Evolutionary conservation across 805 yeast species (phyloP).

Genomic region (Zygosaccharomyces bisporus): DNA sequence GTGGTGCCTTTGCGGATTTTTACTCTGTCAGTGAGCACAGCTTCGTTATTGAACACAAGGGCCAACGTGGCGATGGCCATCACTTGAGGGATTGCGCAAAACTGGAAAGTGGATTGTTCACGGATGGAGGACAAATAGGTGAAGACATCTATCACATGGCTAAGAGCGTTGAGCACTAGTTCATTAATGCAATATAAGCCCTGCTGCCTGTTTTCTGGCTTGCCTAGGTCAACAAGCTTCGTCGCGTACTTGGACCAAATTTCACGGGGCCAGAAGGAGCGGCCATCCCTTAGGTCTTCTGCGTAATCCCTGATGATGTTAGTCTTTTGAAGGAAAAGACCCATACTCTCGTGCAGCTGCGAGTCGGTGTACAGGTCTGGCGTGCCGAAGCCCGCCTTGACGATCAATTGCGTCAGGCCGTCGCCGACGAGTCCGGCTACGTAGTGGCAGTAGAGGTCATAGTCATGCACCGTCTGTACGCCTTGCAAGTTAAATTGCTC

Average conservation of each 20-base stretch:
- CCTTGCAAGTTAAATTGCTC: constrained; percentile 79
- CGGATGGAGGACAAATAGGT: constrained; percentile 68
- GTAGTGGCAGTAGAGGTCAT: constrained; percentile 88
- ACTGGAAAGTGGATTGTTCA: constrained; percentile 81
- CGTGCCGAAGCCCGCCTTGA: constrained; percentile 68
- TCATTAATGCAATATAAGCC: constrained; percentile 80
- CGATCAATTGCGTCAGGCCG: constrained; percentile 81
- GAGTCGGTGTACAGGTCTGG: constrained; percentile 49
- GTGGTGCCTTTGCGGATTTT: constrained; percentile 91
- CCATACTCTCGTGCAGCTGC: constrained; percentile 78
- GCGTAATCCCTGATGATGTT: constrained; percentile 93
- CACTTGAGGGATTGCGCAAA: constrained; percentile 97
- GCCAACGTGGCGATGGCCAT: constrained; percentile 97
- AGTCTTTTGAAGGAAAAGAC: constrained; percentile 89
- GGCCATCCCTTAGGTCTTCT: constrained; percentile 86
- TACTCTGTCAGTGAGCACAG: constrained; percentile 64
- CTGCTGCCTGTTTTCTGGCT: constrained; percentile 42
- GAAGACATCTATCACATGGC: constrained; percentile 73
- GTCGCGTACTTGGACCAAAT: constrained; percentile 83
- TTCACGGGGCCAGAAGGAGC: constrained; percentile 95
- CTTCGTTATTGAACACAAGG: constrained; percentile 74
- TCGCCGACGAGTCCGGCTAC: constrained; percentile 99
- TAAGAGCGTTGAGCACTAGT: constrained; percentile 71
- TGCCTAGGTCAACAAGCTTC: constrained; percentile 55
- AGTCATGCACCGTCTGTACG: constrained; percentile 71